Conservation (phyloP, 225 moss, liverwort and hornwort genomes). For the Climacium dendroides region DNA sequence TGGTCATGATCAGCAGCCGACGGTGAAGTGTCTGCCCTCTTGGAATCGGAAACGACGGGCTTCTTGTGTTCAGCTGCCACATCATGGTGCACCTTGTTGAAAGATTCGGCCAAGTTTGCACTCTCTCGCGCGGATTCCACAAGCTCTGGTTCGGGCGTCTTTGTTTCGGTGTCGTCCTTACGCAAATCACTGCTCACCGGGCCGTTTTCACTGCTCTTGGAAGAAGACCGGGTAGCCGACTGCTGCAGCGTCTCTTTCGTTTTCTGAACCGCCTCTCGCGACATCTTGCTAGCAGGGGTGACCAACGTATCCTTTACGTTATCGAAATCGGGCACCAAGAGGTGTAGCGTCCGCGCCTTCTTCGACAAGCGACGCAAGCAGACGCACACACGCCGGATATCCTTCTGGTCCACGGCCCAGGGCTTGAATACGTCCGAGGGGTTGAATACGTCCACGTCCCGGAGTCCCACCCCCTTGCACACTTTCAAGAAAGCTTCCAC, state of each 20-base stretch:
- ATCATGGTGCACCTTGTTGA: constrained; percentile 11
- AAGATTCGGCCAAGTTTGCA: not conserved
- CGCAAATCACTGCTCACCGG: constrained; percentile 11
- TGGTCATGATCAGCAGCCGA: not conserved
- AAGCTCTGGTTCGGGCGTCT: not conserved
- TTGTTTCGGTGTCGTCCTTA: not conserved
- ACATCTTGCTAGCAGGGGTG: constrained; percentile 32
- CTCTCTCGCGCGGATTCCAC: not conserved
- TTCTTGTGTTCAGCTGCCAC: not conserved
- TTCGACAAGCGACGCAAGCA: constrained; percentile 65
- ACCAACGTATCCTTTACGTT: constrained; percentile 61
- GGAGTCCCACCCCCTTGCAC: constrained; percentile 72
- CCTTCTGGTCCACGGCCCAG: constrained; percentile 72
- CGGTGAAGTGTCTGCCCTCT: not conserved
- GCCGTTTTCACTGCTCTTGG: not conserved
- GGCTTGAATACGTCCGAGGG: constrained; percentile 85
- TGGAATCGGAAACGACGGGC: not conserved
- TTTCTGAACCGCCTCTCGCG: constrained; percentile 48
- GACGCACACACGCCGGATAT: constrained; percentile 72
- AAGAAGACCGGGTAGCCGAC: constrained; percentile 19
- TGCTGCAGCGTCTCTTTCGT: constrained; percentile 49
- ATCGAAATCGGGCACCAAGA: constrained; percentile 83
- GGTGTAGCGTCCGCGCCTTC: constrained; percentile 43
- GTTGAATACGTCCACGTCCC: constrained; percentile 66
- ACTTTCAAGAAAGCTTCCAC: constrained; percentile 71